Base-by-base conservation (phyloP, 2,329 filamentous ascomycete genomes). In the Fusarium fracticaudum region DNA sequence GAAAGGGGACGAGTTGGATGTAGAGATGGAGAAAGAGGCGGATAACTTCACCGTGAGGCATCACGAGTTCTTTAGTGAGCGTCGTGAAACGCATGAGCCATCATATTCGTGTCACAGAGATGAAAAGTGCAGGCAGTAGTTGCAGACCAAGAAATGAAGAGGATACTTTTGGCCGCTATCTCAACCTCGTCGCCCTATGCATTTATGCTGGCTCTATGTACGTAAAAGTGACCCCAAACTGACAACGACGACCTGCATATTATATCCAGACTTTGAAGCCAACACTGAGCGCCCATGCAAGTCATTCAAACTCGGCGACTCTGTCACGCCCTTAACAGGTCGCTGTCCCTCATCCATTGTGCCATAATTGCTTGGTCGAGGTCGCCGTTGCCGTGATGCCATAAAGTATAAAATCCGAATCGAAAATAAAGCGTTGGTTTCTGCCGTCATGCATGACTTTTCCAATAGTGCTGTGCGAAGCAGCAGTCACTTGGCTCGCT, bases 131-230 rank as follows among this genome's bases (percentile, higher is more conserved):
- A 35, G 58, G 67, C 67, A 57, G 60, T 60, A 41, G 58, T 75
- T 65, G 40, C 35, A 55, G 55, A 69, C 68, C 63, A 65, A 72
- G n/a, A 51, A 65, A 55, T n/a, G 48, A 64, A 64, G 62, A 67
- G 58, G 68, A 74, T 70, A 69, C 73, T 74, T 76, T 74, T 76
- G 58, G 64, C 45, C 55, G 24, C 44, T 54, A 37, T 63, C 48
- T 64, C 58, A 58, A 43, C 37, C 67, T 68, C 35, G 43, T 66
- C 24, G 31, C 51, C 33, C 33, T 26, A 38, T 38, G 15, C 53
- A 43, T 60, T 75, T 67, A 65, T 72, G 68, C 53, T 60, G 69
- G 45, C 54, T 78, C 61, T 78, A 78, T 78, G 38, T 78, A 78
- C 77, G 69, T 60, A 64, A 41, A 71, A 67, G 37, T 64, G 51